Evolutionary conservation across 2,329 filamentous ascomycete species (phyloP).

Genomic region (Diaporthe citri): DNA sequence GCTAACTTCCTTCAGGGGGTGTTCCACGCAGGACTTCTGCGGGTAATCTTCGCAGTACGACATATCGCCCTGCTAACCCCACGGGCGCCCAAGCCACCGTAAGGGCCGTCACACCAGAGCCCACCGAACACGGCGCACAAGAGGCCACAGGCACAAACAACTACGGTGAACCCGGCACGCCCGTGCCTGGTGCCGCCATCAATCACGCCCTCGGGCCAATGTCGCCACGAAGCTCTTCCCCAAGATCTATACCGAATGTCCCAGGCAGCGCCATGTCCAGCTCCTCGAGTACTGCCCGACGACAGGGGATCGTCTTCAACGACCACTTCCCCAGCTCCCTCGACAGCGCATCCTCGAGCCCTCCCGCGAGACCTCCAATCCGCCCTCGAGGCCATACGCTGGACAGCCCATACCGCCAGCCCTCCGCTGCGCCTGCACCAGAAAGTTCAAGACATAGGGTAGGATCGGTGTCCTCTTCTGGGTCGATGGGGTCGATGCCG

Average conservation of each 20-base stretch:
- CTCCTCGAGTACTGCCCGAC: conserved; percentile 42
- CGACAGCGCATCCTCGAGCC: conserved; percentile 60
- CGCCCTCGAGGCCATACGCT: conserved; percentile 70
- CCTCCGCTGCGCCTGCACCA: conserved; percentile 53
- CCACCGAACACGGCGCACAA: conserved; percentile 51
- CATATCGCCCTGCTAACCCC: conserved; percentile 46
- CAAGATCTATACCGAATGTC: conserved; percentile 58
- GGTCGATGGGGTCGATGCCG: conserved; percentile 66
- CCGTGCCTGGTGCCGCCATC: conserved; percentile 38
- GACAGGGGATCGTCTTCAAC: conserved; percentile 72
- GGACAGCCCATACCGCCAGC: conserved; percentile 66
- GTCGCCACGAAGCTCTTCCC: conserved; percentile 59
- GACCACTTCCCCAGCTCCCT: conserved; percentile 66
- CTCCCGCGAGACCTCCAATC: conserved; percentile 54
- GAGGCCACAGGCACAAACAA: conserved; percentile 44
- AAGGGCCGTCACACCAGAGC: conserved; percentile 77
- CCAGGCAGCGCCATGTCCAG: conserved; percentile 51
- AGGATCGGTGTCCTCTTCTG: conserved; percentile 77
- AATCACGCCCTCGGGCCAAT: conserved; percentile 51
- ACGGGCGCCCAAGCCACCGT: conserved; percentile 59
- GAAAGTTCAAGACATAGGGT: conserved; percentile 72
- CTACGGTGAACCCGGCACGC: conserved; percentile 23
- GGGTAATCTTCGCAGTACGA: conserved; percentile 45
- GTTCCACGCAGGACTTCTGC: conserved; percentile 44
- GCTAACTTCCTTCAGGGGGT: conserved; percentile 23